These are phyloP conservation scores for Plasmodium adleri DNA, from an alignment of 169 alveolate genomes.

Conservation along the genomic window DNA sequence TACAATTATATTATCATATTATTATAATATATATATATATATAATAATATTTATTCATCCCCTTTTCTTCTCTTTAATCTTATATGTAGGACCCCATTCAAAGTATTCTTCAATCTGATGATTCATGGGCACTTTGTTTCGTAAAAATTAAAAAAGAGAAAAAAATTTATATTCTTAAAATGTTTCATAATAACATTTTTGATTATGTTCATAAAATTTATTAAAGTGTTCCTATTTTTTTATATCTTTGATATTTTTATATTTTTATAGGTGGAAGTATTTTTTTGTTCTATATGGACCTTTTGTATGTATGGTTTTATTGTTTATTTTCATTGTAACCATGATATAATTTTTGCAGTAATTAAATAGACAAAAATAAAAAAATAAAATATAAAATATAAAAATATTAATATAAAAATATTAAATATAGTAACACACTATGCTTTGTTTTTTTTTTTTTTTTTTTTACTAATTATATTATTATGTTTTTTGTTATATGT, in stretches of 20 bases:
- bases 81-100: slow-evolving; percentile 43
- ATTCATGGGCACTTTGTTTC: slow-evolving; percentile 46
- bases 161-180: too few species aligned
- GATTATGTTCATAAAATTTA: background rate
- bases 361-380: background rate
- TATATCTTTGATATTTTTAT: background rate
- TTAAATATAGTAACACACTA: too few species aligned
- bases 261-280: slow-evolving; percentile 36
- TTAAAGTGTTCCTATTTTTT: slow-evolving; percentile 9
- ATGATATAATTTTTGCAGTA: slow-evolving; percentile 3
- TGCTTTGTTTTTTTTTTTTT: too few species aligned
- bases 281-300: slow-evolving; percentile 49
- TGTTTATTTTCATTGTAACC: slow-evolving; percentile 24
- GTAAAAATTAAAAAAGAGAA: slow-evolving; percentile 7
- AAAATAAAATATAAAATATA: background rate
- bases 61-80: background rate
- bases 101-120: slow-evolving; percentile 25
- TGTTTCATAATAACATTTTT: background rate
- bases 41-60: background rate
- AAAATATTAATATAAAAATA: too few species aligned
- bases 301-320: slow-evolving; percentile 25
- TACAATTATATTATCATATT: too few species aligned
- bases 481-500: too few species aligned
- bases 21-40: background rate
- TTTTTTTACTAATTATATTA: too few species aligned